Evolutionary conservation across 176 grass and related monocot genomes (phyloP), one percentile per base, ranked within the genome.

Genomic region (Typha latifolia): DNA sequence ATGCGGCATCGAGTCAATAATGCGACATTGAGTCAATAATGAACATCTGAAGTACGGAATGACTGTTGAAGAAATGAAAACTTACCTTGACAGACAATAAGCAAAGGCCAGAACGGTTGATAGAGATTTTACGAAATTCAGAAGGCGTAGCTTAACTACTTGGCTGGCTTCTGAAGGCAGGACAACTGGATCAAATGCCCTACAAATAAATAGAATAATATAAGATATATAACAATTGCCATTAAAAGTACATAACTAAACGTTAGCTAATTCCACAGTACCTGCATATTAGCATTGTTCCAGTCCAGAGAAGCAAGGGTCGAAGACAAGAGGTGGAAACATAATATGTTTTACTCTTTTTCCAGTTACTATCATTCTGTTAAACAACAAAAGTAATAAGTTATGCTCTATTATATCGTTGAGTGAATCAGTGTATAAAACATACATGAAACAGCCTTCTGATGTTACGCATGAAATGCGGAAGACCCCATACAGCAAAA

Each of bases 291-390:
- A 99, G 69, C 68, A 82, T 82, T 67, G 94, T 76, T 61, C 89
- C 89, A 31, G 83, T 82, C 94, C 94, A 99, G 64, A 99, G 94
- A 74, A 99, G 80, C 52, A 99, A 78, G 67, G 94, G 94, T 80
- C 89, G 89, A 78, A 99, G 74, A 80, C 85, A 99, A 43, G 61
- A 93, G 3, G 73, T 81, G 73, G 89, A 99, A 80, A 93, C 81
- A 74, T 87, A 29, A 67, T 99, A 90, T 12, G 89, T 69, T 76
- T 66, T 90, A 62, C 94, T 93, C 81, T 87, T 91, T 73, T 92
- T 99, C 94, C 94, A 99, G 70, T 89, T 88, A 81, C 74, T 71
- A 48, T 90, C 89, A 16, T 82, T 85, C 89, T 99, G 79, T 72
- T 12, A 72, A 31, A 82, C 47, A 77, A 77, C 78, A 59, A 51